Base-by-base conservation (phyloP, 345 rosid species). In the Salix viminalis region DNA sequence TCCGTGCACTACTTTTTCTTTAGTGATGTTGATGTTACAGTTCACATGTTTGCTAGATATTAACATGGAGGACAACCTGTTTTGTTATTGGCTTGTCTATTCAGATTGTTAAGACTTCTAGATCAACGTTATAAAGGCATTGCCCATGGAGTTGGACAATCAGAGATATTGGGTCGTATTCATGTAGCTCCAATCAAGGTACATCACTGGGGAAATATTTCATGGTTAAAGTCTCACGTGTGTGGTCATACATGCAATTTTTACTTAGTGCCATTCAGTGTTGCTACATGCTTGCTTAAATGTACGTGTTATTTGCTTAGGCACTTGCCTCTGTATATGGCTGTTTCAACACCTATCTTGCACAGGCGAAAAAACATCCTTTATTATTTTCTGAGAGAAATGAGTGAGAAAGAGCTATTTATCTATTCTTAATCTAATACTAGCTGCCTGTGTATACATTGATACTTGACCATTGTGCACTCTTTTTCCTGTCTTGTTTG, bases 131-230 rank as follows among this genome's bases (percentile, higher is more conserved):
- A 92, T 77, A 92, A 83, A 85, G 98, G 99, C 80, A 88, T 92
- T 82, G 99, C 98, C 85, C 99, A 87, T 86, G 99, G 99, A 71
- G 99, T 96, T 76, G 99, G 98, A 78, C 99, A 96, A 58, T 89
- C 99, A 24, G 98, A 96, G 94, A 96, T 96, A 83, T 73, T 96
- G 80, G 98, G 98, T 65, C 90, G 98, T 32, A 93, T 96, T 84
- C 99, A 96, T 73, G 99, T 96, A 6, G 99, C 98, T 79, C 90
- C 98, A 68, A 93, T 96, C 81, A 96, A 96, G 97, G 99, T 92
- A 80, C 18, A 32, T 56, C 28, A 6, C 12, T 26, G 5, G 6
- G 46, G 32, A 21, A 21, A 56, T 8, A 34, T 68, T 37, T 66
- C 13, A 3, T 66, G 37, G 6, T 37, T 66, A 66, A 66, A 30